These are phyloP conservation scores for Mucor velutinosus DNA, from an alignment of 371 early-diverging fungal species.

Conservation along the genomic window DNA sequence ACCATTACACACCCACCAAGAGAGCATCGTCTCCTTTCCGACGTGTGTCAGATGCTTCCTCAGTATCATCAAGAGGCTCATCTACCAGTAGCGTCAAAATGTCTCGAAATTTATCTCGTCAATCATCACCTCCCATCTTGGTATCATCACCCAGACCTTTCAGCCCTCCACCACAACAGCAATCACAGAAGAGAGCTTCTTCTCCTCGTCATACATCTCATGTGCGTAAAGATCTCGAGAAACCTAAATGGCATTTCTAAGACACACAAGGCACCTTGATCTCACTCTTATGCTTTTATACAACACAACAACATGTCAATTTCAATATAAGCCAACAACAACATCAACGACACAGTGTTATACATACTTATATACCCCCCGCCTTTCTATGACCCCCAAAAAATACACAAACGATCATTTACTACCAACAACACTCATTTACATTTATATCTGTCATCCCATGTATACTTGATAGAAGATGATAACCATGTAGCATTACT, in stretches of 20 bases:
- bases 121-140: constrained; percentile 30
- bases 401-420: neutral
- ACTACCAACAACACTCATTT: neutral
- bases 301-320: neutral
- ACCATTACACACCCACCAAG: neutral
- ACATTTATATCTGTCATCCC: neutral
- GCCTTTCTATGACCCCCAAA: neutral
- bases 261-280: neutral
- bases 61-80: constrained; percentile 4
- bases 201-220: constrained; percentile 23
- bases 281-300: neutral
- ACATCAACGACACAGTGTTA: neutral
- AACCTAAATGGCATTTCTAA: constrained; percentile 35
- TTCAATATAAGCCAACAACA: neutral
- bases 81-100: constrained; percentile 13
- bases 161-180: constrained; percentile 12
- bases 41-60: constrained; percentile 19
- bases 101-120: constrained; percentile 18
- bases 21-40: constrained; percentile 3
- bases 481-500: neutral
- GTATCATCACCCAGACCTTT: constrained; percentile 10
- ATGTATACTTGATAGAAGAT: neutral
- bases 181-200: constrained; percentile 3
- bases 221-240: constrained; percentile 21
- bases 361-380: neutral